Evolutionary conservation across 768 basidiomycete species (phyloP), one percentile per base, ranked within the genome.

Genomic region (Glaciozyma martinii): DNA sequence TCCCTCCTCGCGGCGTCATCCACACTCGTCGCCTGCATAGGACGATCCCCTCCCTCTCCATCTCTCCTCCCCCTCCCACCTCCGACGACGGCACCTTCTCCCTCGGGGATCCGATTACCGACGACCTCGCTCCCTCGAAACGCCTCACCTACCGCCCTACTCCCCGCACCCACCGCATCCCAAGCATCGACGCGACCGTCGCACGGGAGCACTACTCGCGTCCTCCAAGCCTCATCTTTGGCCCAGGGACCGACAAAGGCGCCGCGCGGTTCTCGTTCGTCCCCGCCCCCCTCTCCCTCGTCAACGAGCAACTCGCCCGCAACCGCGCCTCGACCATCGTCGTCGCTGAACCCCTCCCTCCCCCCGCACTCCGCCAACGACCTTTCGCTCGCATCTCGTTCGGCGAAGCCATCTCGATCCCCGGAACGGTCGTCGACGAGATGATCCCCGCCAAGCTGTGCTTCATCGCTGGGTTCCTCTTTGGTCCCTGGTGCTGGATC

Each of bases 361-460:
- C 42, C 10, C n/a, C 57, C 6, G 9, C 49, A 50, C 42, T 15
- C 16, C 25, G 13, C 25, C 56, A 23, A 23, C 56, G 27, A 16
- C 56, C 15, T 16, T 40, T 52, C 37, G 27, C 50, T 15, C 13
- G 43, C 25, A 42, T 44, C 18, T n/a, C 49, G 30, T 23, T 58
- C 56, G 27, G 52, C 23, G 64, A 58, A 27, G 5, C 61, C 47
- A 59, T 25, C 21, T 30, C 55, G 23, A 54, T 58, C 15, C 64
- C 67, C 1, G 59, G 57, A 6, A 58, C 59, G 12, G 52, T 59
- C 58, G 49, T 62, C 23, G 68, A 69, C 52, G 64, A 66, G 60
- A 56, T 61, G 40, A 63, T 73, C 6, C 65, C 70, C 25, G 72
- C 72, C n/a, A 72, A 72, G 66, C 67, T 70, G 5, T 46, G 33